These are phyloP conservation scores for Neopestalotiopsis sp. DNA, from an alignment of 2,329 filamentous ascomycete genomes.

Conservation along the genomic window DNA sequence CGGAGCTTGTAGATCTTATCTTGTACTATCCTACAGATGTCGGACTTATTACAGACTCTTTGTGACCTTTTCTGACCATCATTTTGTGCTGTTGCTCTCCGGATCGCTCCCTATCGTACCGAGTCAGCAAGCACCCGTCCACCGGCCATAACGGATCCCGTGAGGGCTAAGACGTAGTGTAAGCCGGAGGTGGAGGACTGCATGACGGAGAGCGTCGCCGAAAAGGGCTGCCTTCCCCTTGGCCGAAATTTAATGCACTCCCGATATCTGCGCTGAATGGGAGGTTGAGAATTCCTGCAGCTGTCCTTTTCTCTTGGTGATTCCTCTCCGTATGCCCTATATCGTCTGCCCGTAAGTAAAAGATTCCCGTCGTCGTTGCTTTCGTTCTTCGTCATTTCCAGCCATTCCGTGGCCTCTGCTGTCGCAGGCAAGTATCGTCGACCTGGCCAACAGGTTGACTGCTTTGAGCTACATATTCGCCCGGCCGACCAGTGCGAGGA, in stretches of 20 bases:
- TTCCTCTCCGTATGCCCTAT: conserved; percentile 31
- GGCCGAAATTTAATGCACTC: conserved; percentile 17
- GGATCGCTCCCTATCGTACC: neutral
- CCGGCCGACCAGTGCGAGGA: neutral
- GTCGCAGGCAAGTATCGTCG: neutral
- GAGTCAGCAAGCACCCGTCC: neutral
- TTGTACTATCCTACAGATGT: neutral
- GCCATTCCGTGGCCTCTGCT: neutral
- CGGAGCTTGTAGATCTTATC: neutral
- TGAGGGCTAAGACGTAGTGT: conserved; percentile 8
- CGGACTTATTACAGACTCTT: neutral
- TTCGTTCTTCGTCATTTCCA: neutral
- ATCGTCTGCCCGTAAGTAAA: conserved; percentile 36
- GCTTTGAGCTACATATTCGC: neutral
- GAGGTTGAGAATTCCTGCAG: conserved; percentile 18
- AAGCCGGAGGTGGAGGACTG: conserved; percentile 6
- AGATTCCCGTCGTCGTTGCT: neutral
- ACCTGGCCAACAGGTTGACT: neutral
- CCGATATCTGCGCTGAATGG: conserved; percentile 23
- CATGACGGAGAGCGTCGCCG: conserved; percentile 2
- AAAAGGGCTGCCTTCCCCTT: conserved; percentile 13
- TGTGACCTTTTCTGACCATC: neutral
- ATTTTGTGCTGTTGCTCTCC: neutral
- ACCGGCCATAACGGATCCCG: conserved; percentile 4
- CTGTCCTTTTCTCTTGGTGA: conserved; percentile 19